Evolutionary conservation across 225 moss, liverwort and hornwort species (phyloP).

Genomic region (Pleurozium schreberi): DNA sequence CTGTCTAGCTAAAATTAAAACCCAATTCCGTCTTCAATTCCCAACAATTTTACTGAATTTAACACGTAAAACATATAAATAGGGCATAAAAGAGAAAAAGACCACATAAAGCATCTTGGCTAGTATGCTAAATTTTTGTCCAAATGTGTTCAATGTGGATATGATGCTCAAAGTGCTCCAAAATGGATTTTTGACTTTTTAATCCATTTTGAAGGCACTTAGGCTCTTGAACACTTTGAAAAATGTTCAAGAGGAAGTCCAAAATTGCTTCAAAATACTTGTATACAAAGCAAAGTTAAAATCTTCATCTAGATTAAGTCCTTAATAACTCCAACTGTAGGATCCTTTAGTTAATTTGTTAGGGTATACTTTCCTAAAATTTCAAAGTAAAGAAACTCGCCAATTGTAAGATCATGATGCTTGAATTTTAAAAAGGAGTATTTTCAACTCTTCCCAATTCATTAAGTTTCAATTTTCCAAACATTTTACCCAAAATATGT

Average conservation of each 20-base stretch:
- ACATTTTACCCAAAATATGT: too few species aligned
- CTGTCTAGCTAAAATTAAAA: too few species aligned
- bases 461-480: too few species aligned
- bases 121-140: rapidly evolving
- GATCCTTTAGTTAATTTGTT: not conserved
- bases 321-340: not conserved
- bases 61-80: too few species aligned
- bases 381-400: not conserved
- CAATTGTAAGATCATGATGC: not conserved
- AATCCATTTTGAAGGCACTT: rapidly evolving
- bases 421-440: not conserved
- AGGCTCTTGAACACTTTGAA: too few species aligned
- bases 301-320: not conserved
- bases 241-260: too few species aligned
- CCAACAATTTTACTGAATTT: too few species aligned
- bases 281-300: not conserved
- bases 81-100: not conserved
- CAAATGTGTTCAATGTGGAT: rapidly evolving
- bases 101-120: not conserved
- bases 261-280: not conserved
- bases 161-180: not conserved
- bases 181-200: not conserved
- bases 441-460: not conserved
- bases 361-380: not conserved
- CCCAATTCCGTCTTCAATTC: too few species aligned